Conservation (phyloP, 2,329 filamentous ascomycete genomes). For the Colletotrichum sp. region DNA sequence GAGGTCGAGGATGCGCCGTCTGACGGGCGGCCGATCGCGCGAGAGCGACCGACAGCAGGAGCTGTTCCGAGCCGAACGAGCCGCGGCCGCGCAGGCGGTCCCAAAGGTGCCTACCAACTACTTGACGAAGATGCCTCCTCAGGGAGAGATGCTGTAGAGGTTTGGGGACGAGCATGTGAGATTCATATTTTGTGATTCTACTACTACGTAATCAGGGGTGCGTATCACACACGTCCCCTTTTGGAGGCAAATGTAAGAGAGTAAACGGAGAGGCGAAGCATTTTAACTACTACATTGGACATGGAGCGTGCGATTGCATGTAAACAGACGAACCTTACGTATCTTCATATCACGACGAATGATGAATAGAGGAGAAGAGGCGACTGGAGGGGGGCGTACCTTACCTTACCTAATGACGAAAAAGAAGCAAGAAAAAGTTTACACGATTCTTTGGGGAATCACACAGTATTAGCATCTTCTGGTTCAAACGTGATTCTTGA, state of each 20-base stretch:
- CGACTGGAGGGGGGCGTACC: not conserved
- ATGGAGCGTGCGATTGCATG: not conserved
- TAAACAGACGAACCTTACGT: slow-evolving; percentile 7
- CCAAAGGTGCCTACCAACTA: slow-evolving; percentile 44
- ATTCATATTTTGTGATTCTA: not conserved
- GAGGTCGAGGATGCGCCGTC: slow-evolving; percentile 62
- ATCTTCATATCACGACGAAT: slow-evolving; percentile 12
- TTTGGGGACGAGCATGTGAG: not conserved
- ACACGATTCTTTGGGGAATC: slow-evolving; percentile 5
- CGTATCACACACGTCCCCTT: not conserved
- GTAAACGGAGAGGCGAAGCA: not conserved
- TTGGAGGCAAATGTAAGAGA: not conserved
- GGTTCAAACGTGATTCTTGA: slow-evolving; percentile 10
- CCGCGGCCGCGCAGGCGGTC: slow-evolving; percentile 43
- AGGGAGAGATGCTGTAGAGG: slow-evolving; percentile 38
- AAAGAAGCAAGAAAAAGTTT: not conserved
- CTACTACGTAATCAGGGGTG: not conserved
- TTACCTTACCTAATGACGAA: slow-evolving; percentile 17
- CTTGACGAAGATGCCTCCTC: slow-evolving; percentile 35
- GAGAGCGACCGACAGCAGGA: slow-evolving; percentile 41
- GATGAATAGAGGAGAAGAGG: not conserved
- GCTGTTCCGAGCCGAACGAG: slow-evolving; percentile 36
- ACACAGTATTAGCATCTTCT: slow-evolving; percentile 18
- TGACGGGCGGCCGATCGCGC: slow-evolving; percentile 61
- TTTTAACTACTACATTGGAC: not conserved